Evolutionary conservation across 345 rosid genomes (phyloP), one percentile per base, ranked within the genome.

Genomic region (Rubroshorea leprosula): DNA sequence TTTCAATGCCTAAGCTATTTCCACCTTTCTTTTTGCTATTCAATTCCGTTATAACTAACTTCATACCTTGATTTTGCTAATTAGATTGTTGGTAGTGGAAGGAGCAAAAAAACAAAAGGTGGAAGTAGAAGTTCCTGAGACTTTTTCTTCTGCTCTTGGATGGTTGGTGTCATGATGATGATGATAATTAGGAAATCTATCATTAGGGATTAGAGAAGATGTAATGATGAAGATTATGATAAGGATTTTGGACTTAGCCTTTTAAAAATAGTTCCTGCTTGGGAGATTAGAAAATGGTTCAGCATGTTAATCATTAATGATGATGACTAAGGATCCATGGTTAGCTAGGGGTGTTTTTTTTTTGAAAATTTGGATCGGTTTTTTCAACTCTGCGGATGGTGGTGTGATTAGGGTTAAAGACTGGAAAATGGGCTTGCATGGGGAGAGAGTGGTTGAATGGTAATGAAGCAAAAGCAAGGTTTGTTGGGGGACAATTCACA

Each of bases 371-470:
- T 51, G 56, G 46, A 18, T 56, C 49, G 25, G 39, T 39, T 31
- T 26, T 61, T 63, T 73, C 73, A 74, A 70, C 66, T 74, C 41
- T 74, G 64, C 62, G 71, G 61, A 50, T 67, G 76, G 68, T 68
- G 73, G 55, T 66, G 55, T 79, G 76, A 67, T 64, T 74, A 77
- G 84, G 85, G 79, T 72, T 83, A 67, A 69, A 84, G 62, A 66
- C 62, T 6, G 73, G 60, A 48, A 61, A 66, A 61, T 63, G 71
- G 27, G 74, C 56, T 68, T 77, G 83, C 72, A 78, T 65, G 58
- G 84, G 77, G 44, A 75, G 63, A 10, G 74, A 58, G 62, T 71
- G 67, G 79, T 63, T 45, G 69, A 76, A 35, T 35, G 41, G 41
- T 1, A 35, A 24, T 61, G 84, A 77, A 41, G 81, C 67, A 61